Conservation (phyloP, 2,329 filamentous ascomycete genomes). For the Fusarium duplospermum region DNA sequence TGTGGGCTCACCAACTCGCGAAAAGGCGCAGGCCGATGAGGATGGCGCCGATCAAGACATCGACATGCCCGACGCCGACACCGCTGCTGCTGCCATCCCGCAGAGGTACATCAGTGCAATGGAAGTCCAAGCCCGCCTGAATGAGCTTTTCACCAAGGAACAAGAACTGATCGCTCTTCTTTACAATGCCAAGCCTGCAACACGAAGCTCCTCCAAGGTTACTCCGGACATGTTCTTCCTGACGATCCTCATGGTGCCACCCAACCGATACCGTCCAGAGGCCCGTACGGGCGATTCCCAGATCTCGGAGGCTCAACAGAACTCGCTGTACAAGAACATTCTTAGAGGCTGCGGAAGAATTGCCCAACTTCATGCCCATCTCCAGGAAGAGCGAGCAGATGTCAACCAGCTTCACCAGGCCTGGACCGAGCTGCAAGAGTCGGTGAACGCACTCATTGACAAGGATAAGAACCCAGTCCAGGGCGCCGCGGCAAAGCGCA, state of each 20-base stretch:
- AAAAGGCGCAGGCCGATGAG: constrained; percentile 54
- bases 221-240: constrained; percentile 95
- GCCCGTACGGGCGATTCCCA: constrained; percentile 83
- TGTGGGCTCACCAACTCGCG: constrained; percentile 62
- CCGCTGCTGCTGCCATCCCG: constrained; percentile 29
- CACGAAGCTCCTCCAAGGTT: constrained; percentile 68
- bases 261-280: constrained; percentile 91
- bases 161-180: constrained; percentile 85
- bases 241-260: constrained; percentile 85
- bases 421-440: constrained; percentile 86
- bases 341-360: constrained; percentile 80
- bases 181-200: constrained; percentile 78
- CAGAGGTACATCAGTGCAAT: constrained; percentile 85
- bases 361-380: constrained; percentile 70
- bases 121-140: constrained; percentile 84
- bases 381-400: constrained; percentile 59
- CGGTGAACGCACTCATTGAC: constrained; percentile 93
- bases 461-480: constrained; percentile 86
- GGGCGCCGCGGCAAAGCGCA: constrained; percentile 79
- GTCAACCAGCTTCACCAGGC: constrained; percentile 84
- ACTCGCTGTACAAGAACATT: constrained; percentile 87
- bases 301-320: constrained; percentile 89
- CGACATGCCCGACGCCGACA: constrained; percentile 49
- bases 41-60: constrained; percentile 60
- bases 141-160: constrained; percentile 87